Evolutionary conservation across 305 asterid genomes (phyloP).

Genomic region (Plantago coronopus): DNA sequence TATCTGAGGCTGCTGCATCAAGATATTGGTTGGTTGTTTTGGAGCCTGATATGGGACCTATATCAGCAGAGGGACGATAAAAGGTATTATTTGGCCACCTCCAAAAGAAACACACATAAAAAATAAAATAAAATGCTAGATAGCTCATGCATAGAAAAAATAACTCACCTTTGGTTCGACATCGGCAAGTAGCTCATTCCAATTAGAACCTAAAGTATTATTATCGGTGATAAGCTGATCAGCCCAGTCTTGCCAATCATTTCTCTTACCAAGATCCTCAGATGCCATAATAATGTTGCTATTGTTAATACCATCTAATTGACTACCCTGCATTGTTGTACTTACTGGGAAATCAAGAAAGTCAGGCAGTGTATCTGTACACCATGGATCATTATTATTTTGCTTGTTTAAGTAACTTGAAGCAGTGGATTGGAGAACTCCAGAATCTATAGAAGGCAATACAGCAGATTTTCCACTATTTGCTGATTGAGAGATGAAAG

Average conservation of each 20-base stretch:
- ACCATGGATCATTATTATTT: slow-evolving; percentile 50
- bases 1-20: slow-evolving; percentile 29
- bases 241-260: slow-evolving; percentile 61
- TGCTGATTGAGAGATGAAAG: slow-evolving; percentile 59
- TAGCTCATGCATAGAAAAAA: slow-evolving; percentile 10
- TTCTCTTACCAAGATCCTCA: slow-evolving; percentile 39
- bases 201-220: slow-evolving; percentile 46
- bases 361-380: slow-evolving; percentile 54
- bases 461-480: slow-evolving; percentile 44
- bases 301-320: slow-evolving; percentile 36
- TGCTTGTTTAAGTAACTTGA: slow-evolving; percentile 46
- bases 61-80: slow-evolving; percentile 10
- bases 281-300: slow-evolving; percentile 29
- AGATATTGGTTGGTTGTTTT: slow-evolving; percentile 29
- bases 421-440: slow-evolving; percentile 53
- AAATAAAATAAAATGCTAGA: slow-evolving; percentile 9
- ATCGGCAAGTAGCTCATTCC: slow-evolving; percentile 55
- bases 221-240: slow-evolving; percentile 51
- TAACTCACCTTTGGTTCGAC: slow-evolving; percentile 35
- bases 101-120: slow-evolving; percentile 11
- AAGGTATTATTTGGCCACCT: background rate
- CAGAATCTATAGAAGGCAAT: slow-evolving; percentile 44
- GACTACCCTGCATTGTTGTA: slow-evolving; percentile 38
- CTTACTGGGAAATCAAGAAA: slow-evolving; percentile 51
- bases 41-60: slow-evolving; percentile 24